These are phyloP conservation scores for Trichophyton benhamiae DNA, from an alignment of 2,329 filamentous ascomycete genomes.

Conservation along the genomic window DNA sequence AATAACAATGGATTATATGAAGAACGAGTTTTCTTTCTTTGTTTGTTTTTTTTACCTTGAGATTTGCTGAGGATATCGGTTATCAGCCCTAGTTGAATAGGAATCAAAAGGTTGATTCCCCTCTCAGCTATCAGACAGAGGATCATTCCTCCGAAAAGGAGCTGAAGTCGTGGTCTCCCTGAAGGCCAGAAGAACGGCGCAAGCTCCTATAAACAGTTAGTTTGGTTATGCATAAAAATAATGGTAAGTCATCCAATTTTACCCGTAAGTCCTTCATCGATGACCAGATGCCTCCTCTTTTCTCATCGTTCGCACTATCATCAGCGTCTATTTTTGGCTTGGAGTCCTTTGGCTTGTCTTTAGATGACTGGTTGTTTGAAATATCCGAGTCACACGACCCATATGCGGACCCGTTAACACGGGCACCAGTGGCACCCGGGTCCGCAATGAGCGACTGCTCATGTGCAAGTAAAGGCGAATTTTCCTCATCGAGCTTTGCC, in stretches of 20 bases:
- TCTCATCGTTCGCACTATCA: not conserved
- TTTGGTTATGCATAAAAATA: not conserved
- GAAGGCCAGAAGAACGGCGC: conserved; percentile 69
- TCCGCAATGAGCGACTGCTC: not conserved
- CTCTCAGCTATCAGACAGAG: conserved; percentile 59
- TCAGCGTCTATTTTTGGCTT: not conserved
- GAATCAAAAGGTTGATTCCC: conserved; percentile 61
- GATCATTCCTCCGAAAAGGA: conserved; percentile 54
- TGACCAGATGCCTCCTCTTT: conserved; percentile 4
- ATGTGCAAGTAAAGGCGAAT: conserved; percentile 14
- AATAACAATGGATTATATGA: not conserved
- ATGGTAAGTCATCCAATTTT: not conserved
- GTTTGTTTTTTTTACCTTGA: conserved; percentile 25
- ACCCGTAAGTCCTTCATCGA: conserved; percentile 9
- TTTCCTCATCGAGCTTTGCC: conserved; percentile 14
- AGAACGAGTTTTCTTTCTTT: conserved; percentile 7
- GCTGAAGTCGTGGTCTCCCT: conserved; percentile 52
- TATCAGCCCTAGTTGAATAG: conserved; percentile 69
- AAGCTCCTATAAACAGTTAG: conserved; percentile 44
- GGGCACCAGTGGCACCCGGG: conserved; percentile 18
- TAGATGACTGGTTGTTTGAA: not conserved
- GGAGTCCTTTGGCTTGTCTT: not conserved
- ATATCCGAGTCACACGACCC: conserved; percentile 13
- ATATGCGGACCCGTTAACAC: conserved; percentile 20
- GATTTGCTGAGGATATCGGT: conserved; percentile 52